Evolutionary conservation across 2,329 filamentous ascomycete species (phyloP), one percentile per base, ranked within the genome.

Genomic region (Aspergillus pseudoglaucus): DNA sequence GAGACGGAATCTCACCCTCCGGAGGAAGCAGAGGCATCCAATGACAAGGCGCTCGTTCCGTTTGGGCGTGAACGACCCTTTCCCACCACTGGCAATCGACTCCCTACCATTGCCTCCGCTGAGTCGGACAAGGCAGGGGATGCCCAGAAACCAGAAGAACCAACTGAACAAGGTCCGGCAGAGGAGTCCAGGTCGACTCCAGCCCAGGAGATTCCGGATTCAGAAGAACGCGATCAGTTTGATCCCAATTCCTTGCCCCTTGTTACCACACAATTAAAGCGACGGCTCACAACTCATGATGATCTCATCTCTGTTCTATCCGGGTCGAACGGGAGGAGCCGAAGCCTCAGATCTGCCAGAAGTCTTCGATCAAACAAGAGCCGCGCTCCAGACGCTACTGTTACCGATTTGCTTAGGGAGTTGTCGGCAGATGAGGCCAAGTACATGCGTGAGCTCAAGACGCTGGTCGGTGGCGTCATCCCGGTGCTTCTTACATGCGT

Each of bases 221-320:
- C 55, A 70, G 53, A 77, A 71, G 52, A 72, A 67, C 48, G 72
- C 63, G 69, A 75, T 63, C 60, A 77, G 57, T 66, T 73, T 45
- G 65, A 74, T 53, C 59, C 67, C 37, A 51, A 69, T 64, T 69
- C 65, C 54, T 64, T 64, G 66, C 63, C 71, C 60, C 64, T 73
- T 75, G 57, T 77, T 75, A 39, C 63, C 10, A 65, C 59, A 17
- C 67, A 67, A 22, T 72, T 88, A 30, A 88, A 86, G 65, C 81
- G 88, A 53, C 82, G 87, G 50, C 77, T 95, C 35, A 95, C 90
- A 3, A 95, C 88, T 50, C 90, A 97, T 68, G 90, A 90, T 14
- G 93, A 98, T 66, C 76, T 98, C 20, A 88, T 98, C 35, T 97
- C 93, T 0, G 89, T 95, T 2, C 75, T 98, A 7, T 97, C 90